Percentiles rank a stretch among this genome's conserved stretches.
Conservation (phyloP, 345 rosid species). For the Arabidopsis suecica region DNA sequence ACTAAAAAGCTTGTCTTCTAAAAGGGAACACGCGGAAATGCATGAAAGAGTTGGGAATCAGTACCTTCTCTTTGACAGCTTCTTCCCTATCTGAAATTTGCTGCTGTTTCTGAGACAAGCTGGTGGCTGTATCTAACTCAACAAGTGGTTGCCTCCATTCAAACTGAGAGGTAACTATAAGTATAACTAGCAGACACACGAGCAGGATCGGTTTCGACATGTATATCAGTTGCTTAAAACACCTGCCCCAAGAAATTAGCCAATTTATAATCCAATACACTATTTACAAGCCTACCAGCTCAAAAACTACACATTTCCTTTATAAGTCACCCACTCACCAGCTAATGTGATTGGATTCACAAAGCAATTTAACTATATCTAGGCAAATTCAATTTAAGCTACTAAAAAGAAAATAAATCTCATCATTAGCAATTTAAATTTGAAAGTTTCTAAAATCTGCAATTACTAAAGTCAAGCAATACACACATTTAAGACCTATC, state of each 20-base stretch:
- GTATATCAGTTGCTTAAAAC: constrained; percentile 33
- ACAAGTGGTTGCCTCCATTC: constrained; percentile 95
- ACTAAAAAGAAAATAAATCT: neutral
- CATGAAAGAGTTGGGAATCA: neutral
- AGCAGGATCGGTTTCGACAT: constrained; percentile 81
- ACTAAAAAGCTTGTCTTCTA: neutral
- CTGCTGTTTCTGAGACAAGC: constrained; percentile 58
- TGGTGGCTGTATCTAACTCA: constrained; percentile 57
- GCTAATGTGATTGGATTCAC: too few species aligned
- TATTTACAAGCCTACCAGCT: constrained; percentile 1
- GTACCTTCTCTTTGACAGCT: constrained; percentile 88
- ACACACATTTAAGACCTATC: constrained; percentile 12
- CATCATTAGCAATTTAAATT: too few species aligned
- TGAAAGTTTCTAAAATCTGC: neutral
- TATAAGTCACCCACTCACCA: too few species aligned
- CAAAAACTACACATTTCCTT: neutral
- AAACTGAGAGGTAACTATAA: constrained; percentile 87
- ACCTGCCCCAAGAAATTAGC: constrained; percentile 46
- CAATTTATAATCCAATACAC: constrained; percentile 6
- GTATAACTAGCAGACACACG: constrained; percentile 66
- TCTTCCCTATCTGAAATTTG: constrained; percentile 64
- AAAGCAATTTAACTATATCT: too few species aligned
- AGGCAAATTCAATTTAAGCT: neutral
- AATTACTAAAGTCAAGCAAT: neutral
- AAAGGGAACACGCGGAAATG: neutral